Base-by-base conservation (phyloP, 2,329 filamentous ascomycete genomes). In the Juglanconis juglandina region DNA sequence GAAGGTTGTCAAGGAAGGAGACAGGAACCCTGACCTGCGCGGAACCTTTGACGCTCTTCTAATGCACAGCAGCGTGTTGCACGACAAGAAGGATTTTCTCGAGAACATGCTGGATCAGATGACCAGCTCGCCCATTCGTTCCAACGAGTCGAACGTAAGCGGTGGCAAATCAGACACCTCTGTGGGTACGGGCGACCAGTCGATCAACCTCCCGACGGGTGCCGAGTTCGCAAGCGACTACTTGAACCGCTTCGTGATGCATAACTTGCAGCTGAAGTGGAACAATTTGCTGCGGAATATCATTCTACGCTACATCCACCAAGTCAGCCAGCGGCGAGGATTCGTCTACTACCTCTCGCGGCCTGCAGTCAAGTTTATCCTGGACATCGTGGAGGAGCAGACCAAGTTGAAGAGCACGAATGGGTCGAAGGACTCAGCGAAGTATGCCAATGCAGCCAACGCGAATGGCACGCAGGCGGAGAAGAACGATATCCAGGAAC, bases 281-380 rank as follows among this genome's bases (percentile, higher is more conserved):
- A 98, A 96, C 77, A 99, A 99, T 68, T 86, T 93, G 10, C 77
- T 99, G 42, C 87, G 95, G 61, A 98, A 99, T 70, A 97, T 97
- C 68, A 95, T 99, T 53, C 83, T 99, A 46, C 91, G 95, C 32
- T 99, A 99, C 73, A 96, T 95, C 64, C 95, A 99, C 71, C 95
- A 99, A 78, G 95, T 96, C 69, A 92, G 93, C 71, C 96, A 99
- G 75, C 86, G 95, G 55, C 87, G 95, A 66, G 96, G 95, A 56
- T 98, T 99, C 70, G 88, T 99, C 35, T 99, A 99, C 77, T 99
- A 99, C 75, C 89, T 98, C 77, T 98, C 96, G 10, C 87, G 94
- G 51, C 87, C 92, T 64, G 96, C 95, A 3, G 91, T 99, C 70
- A 99, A 98, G 70, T 99, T 99, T 72, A 98, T 99, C 60, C 80